phyloP scores from a whole-genome alignment of 495 filamentous ascomycete species.

The Entonaema liquescens region DNA sequence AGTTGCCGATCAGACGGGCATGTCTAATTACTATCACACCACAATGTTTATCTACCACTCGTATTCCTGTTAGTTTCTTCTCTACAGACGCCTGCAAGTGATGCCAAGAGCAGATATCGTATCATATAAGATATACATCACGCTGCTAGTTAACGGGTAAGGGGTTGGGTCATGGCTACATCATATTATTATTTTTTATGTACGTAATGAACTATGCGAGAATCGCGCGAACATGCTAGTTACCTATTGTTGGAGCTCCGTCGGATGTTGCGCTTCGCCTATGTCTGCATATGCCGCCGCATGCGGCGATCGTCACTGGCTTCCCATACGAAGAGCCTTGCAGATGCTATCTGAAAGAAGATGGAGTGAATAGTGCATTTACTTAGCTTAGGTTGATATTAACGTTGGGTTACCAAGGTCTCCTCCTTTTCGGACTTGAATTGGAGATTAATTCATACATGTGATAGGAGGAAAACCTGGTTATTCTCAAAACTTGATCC shows the following conservation, averaged over 20 bases:
- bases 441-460: background rate
- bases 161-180: background rate
- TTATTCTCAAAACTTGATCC: too few species aligned
- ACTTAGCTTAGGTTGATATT: background rate
- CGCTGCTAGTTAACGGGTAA: background rate
- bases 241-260: background rate
- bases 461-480: background rate
- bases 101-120: background rate
- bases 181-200: background rate
- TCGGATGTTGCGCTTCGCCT: conserved; percentile 5
- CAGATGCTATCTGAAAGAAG: conserved; percentile 2
- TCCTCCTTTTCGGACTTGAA: background rate
- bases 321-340: background rate
- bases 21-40: background rate
- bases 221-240: background rate
- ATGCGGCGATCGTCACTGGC: conserved; percentile 12
- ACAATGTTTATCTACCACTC: background rate
- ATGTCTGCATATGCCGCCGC: conserved; percentile 13
- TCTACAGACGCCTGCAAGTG: background rate
- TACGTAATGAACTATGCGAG: conserved; percentile 15
- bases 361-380: background rate
- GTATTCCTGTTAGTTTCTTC: background rate
- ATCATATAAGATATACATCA: background rate
- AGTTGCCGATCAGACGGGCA: background rate
- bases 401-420: background rate